phyloP scores from a whole-genome alignment of 176 grass and related monocot species.

The Urochloa ruziziensis region DNA sequence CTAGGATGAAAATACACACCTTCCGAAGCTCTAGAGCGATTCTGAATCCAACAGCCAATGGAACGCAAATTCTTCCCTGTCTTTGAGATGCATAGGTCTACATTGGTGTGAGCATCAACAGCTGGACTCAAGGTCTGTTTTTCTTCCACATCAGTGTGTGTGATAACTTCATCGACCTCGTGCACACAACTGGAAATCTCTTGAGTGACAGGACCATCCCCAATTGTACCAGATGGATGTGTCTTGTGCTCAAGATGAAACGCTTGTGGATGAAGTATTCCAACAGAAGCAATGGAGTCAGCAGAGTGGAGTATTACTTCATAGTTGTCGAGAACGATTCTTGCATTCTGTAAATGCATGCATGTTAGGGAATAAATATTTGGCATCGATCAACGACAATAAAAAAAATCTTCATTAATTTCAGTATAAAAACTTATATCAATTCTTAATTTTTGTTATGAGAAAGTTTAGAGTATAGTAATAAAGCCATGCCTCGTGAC shows the following conservation, averaged over 20 bases:
- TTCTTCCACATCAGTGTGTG: constrained; percentile 8
- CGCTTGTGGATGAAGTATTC: constrained; percentile 75
- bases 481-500: background rate
- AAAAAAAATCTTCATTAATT: background rate
- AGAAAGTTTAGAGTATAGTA: background rate
- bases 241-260: constrained; percentile 84
- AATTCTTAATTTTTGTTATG: background rate
- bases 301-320: constrained; percentile 76
- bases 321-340: constrained; percentile 83
- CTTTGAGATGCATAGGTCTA: constrained; percentile 55
- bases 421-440: background rate
- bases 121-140: constrained; percentile 29
- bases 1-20: constrained; percentile 32
- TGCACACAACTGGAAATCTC: constrained; percentile 42
- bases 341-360: constrained; percentile 66
- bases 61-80: constrained; percentile 59
- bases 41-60: constrained; percentile 74
- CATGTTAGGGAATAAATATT: constrained; percentile 34
- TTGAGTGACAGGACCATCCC: background rate
- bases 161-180: constrained; percentile 62
- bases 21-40: constrained; percentile 47
- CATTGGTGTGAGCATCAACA: constrained; percentile 33
- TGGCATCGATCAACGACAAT: background rate
- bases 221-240: constrained; percentile 34
- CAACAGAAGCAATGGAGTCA: constrained; percentile 87